These are phyloP conservation scores for Agrocybe praecox DNA, from an alignment of 768 basidiomycete species.

Conservation along the genomic window DNA sequence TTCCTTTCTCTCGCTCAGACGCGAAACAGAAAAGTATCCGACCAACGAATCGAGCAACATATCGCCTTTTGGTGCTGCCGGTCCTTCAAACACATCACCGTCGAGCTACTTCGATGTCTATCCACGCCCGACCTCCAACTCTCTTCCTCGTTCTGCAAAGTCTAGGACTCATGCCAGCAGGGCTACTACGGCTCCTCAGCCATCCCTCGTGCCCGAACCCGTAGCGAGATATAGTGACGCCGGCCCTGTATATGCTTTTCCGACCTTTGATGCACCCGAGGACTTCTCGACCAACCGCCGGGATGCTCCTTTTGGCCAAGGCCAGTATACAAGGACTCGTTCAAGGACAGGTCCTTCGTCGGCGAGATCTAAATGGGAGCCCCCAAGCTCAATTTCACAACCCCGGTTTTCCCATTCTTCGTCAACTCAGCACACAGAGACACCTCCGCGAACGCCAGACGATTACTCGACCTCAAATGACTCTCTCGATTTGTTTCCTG, in stretches of 20 bases:
- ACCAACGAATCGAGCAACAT: conserved; percentile 15
- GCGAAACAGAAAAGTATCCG: conserved; percentile 44
- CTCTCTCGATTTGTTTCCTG: conserved; percentile 56
- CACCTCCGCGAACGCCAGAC: conserved; percentile 71
- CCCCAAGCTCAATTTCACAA: conserved; percentile 45
- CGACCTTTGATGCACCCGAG: conserved; percentile 35
- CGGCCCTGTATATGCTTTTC: conserved; percentile 44
- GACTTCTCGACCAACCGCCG: conserved; percentile 22
- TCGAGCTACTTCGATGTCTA: conserved; percentile 50
- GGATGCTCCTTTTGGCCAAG: conserved; percentile 24
- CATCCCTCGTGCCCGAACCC: conserved; percentile 14
- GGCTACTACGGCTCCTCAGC: conserved; percentile 1
- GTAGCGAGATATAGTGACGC: conserved; percentile 11
- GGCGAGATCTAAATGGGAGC: conserved; percentile 44
- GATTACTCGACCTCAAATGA: conserved; percentile 43
- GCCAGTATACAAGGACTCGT: conserved; percentile 44
- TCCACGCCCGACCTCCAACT: conserved; percentile 39
- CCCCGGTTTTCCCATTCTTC: conserved; percentile 67
- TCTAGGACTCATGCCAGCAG: conserved; percentile 23
- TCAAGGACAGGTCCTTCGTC: conserved; percentile 62
- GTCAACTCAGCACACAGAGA: conserved; percentile 69
- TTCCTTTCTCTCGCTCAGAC: conserved; percentile 59
- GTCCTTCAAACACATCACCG: conserved; percentile 29
- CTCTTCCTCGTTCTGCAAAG: conserved; percentile 35
- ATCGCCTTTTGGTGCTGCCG: conserved; percentile 22